Evolutionary conservation across 2,329 filamentous ascomycete genomes (phyloP), one percentile per base, ranked within the genome.

Genomic region (Zalaria obscura): DNA sequence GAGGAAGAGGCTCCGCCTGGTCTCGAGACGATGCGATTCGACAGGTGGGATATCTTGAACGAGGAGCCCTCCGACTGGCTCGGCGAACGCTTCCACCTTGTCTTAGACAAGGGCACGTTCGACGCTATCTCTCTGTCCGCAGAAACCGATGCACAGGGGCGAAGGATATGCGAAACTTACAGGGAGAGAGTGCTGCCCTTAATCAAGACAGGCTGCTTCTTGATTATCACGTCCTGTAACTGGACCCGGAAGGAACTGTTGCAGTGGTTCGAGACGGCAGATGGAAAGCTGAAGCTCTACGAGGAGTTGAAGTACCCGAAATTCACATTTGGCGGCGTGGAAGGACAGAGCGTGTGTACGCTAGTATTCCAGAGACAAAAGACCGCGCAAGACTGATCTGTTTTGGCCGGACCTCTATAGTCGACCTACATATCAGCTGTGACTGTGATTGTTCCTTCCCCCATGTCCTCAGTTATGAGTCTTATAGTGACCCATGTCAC

Each of bases 31-130:
- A 62, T 76, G 25, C 51, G 50, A 10, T 80, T 80, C 47, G 57
- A 67, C 41, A 65, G 61, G 35, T 71, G 67, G 62, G 71, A 76
- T 57, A 56, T 75, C 18, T 58, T 76, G 33, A 52, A 50, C 7
- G 57, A 66, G 33, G 38, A 50, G 25, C 50, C 61, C 3, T 60
- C 59, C 1, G 38, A 73, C 39, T 86, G 81, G 78, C 63, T 87
- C 3, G 51, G 51, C 0, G 58, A 60, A 0, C 83, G 83, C 1
- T 96, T 88, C 66, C 87, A 96, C 61, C 76, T 95, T 0, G 80
- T 95, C 0, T 73, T 95, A n/a, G 91, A 98, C 63, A 98, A 98
- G 65, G 91, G 91, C 36, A 98, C 91, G 1, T 98, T 96, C 59
- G 91, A 98, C 66, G 91, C 91, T 7, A 82, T 98, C 29, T 87